Conservation (phyloP, 345 rosid genomes). For the Rhodamnia rubescens region DNA sequence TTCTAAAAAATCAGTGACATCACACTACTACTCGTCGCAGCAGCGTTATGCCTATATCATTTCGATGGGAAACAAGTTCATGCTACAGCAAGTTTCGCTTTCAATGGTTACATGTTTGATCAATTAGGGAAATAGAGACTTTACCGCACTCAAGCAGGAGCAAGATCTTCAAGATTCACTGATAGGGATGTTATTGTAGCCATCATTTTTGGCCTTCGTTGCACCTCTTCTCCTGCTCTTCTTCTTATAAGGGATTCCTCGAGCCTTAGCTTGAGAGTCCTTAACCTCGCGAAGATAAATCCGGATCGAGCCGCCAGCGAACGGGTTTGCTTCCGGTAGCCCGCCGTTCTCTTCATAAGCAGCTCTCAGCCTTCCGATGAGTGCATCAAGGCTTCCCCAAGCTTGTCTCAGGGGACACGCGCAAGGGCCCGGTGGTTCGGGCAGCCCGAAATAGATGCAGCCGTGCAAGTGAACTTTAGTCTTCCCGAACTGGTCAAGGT, state of each 20-base stretch:
- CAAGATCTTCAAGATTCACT: not conserved
- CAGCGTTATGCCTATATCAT: not conserved
- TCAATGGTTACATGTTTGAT: not conserved
- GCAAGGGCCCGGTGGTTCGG: slow-evolving; percentile 32
- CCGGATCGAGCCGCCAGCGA: slow-evolving; percentile 12
- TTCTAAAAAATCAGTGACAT: not conserved
- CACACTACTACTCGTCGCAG: not conserved
- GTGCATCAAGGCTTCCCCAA: slow-evolving; percentile 36
- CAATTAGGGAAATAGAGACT: not conserved
- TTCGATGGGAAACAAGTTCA: not conserved
- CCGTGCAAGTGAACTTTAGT: slow-evolving; percentile 79
- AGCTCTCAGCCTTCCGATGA: slow-evolving; percentile 33
- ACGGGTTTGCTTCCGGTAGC: slow-evolving; percentile 26
- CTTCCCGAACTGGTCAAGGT: slow-evolving; percentile 82
- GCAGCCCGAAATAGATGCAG: slow-evolving; percentile 36
- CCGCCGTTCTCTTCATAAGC: slow-evolving; percentile 38
- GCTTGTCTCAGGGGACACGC: slow-evolving; percentile 32
- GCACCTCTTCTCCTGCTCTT: slow-evolving; percentile 4
- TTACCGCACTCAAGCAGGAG: not conserved
- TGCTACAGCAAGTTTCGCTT: not conserved
- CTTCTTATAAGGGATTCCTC: slow-evolving; percentile 16
- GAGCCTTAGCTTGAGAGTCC: slow-evolving; percentile 16
- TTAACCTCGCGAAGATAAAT: slow-evolving; percentile 10
- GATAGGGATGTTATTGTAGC: not conserved
- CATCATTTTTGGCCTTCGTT: not conserved